Percentiles rank a stretch among this genome's conserved stretches.
phyloP scores from a whole-genome alignment of 1,284 basidiomycete genomes.

The Tilletia walkeri region DNA sequence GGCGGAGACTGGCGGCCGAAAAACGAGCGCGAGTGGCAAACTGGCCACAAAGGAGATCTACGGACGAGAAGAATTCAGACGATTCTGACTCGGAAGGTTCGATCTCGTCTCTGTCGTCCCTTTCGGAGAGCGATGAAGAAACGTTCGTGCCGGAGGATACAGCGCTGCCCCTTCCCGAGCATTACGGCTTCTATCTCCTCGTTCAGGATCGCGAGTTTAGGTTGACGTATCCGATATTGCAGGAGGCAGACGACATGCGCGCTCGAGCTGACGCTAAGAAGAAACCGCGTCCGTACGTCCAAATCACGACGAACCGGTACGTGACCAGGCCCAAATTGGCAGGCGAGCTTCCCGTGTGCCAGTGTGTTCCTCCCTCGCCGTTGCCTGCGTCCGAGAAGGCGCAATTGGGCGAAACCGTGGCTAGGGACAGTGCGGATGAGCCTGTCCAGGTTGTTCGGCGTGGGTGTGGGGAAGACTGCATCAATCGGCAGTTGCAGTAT shows the following conservation, averaged over 20 bases:
- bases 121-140: background rate
- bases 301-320: conserved; percentile 43
- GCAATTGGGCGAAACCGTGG: background rate
- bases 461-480: conserved; percentile 40
- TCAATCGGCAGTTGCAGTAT: conserved; percentile 46
- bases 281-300: conserved; percentile 41
- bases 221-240: conserved; percentile 31
- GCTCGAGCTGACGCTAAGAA: conserved; percentile 34
- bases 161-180: conserved; percentile 27
- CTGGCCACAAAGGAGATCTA: background rate
- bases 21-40: background rate
- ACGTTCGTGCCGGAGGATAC: conserved; percentile 13
- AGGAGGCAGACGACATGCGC: conserved; percentile 31
- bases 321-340: conserved; percentile 37
- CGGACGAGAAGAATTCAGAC: background rate
- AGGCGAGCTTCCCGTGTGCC: conserved; percentile 42
- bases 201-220: conserved; percentile 37
- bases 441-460: background rate
- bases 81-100: background rate
- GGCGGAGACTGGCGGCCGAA: background rate
- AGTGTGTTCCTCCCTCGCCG: conserved; percentile 30
- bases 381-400: background rate
- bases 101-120: conserved; percentile 5
- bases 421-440: background rate
- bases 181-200: conserved; percentile 35